A percentile compares a stretch with the other conserved stretches of the same genome.
These are phyloP conservation scores for Schoenoplectus triqueter DNA, from an alignment of 202 grass and related monocot species.

Conservation along the genomic window DNA sequence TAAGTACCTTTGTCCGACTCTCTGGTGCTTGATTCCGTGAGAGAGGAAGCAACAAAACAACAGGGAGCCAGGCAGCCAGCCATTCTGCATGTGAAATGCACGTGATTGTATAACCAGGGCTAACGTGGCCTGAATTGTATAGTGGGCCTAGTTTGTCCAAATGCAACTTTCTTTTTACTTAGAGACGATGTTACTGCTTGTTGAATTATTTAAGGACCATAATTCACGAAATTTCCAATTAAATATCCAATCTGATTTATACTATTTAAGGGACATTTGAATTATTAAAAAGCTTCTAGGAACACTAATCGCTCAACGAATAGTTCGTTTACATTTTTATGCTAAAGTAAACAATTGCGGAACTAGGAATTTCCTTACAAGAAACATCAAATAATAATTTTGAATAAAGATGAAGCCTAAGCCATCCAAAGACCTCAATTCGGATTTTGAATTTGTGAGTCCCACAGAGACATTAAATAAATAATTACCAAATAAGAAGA, in stretches of 20 bases:
- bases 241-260: background rate
- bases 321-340: constrained; percentile 4
- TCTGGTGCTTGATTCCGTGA: background rate
- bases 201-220: background rate
- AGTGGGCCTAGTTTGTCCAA: background rate
- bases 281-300: background rate
- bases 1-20: constrained; percentile 6
- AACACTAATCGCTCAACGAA: no score
- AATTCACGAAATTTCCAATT: background rate
- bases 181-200: background rate
- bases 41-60: background rate
- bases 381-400: constrained; percentile 9
- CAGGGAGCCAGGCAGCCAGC: no score
- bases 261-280: background rate
- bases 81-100: no score
- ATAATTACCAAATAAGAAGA: background rate
- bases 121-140: background rate
- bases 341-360: background rate
- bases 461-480: constrained; percentile 16
- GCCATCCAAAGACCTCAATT: no score
- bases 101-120: no score
- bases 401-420: no score
- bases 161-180: background rate
- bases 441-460: no score
- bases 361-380: constrained; percentile 19